These are phyloP conservation scores for Penicillium turbatum DNA, from an alignment of 495 filamentous ascomycete species.

Conservation along the genomic window DNA sequence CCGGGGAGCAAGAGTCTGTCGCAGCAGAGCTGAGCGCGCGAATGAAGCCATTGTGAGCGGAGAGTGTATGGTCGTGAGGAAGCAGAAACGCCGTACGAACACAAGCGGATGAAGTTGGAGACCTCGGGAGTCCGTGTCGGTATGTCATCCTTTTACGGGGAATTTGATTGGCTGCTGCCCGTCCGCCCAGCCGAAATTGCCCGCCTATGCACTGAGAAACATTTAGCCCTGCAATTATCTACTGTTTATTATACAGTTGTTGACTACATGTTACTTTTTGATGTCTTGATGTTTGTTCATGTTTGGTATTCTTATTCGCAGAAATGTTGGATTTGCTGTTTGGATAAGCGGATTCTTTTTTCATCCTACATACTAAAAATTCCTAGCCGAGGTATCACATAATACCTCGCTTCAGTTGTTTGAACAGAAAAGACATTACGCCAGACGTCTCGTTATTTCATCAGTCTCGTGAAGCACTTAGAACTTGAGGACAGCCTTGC, in stretches of 20 bases:
- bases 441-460: constrained; percentile 13
- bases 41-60: constrained; percentile 41
- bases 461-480: constrained; percentile 20
- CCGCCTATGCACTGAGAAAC: constrained; percentile 33
- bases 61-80: constrained; percentile 21
- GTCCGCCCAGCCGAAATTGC: constrained; percentile 44
- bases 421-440: constrained; percentile 8
- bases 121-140: constrained; percentile 46
- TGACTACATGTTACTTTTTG: not conserved
- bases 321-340: not conserved
- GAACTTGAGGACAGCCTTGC: constrained; percentile 83
- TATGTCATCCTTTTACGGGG: constrained; percentile 42
- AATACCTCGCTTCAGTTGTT: not conserved
- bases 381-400: constrained; percentile 7
- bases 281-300: not conserved
- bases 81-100: constrained; percentile 23
- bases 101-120: constrained; percentile 35
- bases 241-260: not conserved
- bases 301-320: not conserved
- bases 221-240: constrained; percentile 13
- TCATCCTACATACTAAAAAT: not conserved
- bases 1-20: constrained; percentile 37
- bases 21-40: constrained; percentile 39
- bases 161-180: constrained; percentile 40
- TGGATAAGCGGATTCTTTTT: not conserved